Conservation (phyloP, 176 grass and related monocot species). For the Triticum aestivum region IWGSC_CS_RefSeq_v2.1 NC_057804.1:230538839-230539338, state of each 20-base stretch:
- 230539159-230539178: not conserved
- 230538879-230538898: too few relatives aligned
- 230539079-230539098: not conserved
- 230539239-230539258: not conserved
- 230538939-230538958: too few relatives aligned
- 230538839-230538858: too few relatives aligned
- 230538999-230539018: too few relatives aligned
- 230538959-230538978: too few relatives aligned
- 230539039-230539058: not conserved
- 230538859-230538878: too few relatives aligned
- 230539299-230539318: not conserved
- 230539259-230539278: not conserved
- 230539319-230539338: too few relatives aligned
- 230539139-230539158: not conserved
- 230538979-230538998: too few relatives aligned
- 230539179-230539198: conserved; percentile 2
- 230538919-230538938: too few relatives aligned
- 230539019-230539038: too few relatives aligned
- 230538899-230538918: too few relatives aligned
- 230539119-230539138: conserved; percentile 9
- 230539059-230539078: too few relatives aligned
- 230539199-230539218: not conserved
- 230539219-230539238: not conserved
- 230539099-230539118: not conserved
- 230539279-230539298: not conserved